These are phyloP conservation scores for Pestalotiopsis sp. DNA, from an alignment of 2,329 filamentous ascomycete genomes.

Conservation along the genomic window DNA sequence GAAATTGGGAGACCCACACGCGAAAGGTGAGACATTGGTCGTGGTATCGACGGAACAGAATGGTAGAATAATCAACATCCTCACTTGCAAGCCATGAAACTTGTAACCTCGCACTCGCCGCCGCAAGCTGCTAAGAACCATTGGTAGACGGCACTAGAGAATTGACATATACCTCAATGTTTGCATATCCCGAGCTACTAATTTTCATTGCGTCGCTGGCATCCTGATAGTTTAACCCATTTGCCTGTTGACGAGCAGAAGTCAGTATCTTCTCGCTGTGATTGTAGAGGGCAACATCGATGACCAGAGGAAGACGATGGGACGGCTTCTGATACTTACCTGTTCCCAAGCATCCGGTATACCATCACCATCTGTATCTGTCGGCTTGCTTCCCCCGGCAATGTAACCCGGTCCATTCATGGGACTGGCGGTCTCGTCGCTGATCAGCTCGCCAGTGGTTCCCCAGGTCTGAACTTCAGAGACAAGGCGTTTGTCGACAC, in stretches of 20 bases:
- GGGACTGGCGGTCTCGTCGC: slow-evolving; percentile 41
- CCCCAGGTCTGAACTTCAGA: slow-evolving; percentile 48
- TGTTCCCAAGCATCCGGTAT: slow-evolving; percentile 52
- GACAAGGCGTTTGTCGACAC: slow-evolving; percentile 44
- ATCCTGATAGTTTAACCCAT: slow-evolving; percentile 42
- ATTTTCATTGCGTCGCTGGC: slow-evolving; percentile 44
- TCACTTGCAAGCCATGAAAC: background rate
- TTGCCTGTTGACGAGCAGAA: slow-evolving; percentile 22
- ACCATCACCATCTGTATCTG: slow-evolving; percentile 51
- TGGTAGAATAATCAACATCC: background rate
- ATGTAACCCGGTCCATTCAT: slow-evolving; percentile 44
- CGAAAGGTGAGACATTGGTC: background rate
- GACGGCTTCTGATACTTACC: background rate
- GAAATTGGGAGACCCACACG: no score
- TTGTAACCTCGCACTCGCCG: background rate
- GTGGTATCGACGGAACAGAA: background rate
- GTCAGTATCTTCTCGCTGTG: no score
- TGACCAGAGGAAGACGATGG: no score
- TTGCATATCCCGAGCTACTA: slow-evolving; percentile 44
- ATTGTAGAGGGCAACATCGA: no score
- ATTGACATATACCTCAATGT: slow-evolving; percentile 54
- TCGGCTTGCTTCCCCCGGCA: slow-evolving; percentile 37
- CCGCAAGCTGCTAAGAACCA: background rate
- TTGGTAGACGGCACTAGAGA: slow-evolving; percentile 39
- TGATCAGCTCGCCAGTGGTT: slow-evolving; percentile 45